A percentile compares a stretch with the other conserved stretches of the same genome.
Evolutionary conservation across 257 asterid species (phyloP).

Genomic region (Jaltomata sinuosa): DNA sequence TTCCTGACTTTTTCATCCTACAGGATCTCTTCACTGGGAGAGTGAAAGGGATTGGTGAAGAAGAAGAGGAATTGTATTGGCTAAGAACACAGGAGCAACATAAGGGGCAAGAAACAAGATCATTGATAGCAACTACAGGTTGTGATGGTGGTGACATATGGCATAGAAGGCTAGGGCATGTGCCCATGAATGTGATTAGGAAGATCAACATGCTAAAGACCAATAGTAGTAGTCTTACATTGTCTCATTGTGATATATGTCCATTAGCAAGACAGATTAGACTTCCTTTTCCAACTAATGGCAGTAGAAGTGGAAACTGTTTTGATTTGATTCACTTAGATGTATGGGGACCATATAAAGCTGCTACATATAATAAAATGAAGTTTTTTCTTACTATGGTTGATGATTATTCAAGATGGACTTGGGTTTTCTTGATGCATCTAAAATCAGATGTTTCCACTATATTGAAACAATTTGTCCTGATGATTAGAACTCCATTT

Average conservation of each 20-base stretch:
- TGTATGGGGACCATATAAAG: neutral
- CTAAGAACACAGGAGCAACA: too few species aligned
- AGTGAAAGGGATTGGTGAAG: neutral
- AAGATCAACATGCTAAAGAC: too few species aligned
- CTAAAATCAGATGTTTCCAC: neutral
- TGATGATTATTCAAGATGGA: neutral
- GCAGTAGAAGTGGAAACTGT: neutral
- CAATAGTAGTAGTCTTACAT: too few species aligned
- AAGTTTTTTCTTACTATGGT: too few species aligned
- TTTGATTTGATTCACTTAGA: neutral
- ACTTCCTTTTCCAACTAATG: too few species aligned
- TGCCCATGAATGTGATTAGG: neutral
- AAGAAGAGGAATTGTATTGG: neutral
- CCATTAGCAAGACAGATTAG: neutral
- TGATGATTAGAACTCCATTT: neutral
- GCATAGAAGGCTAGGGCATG: neutral
- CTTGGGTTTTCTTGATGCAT: too few species aligned
- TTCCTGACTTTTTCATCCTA: neutral
- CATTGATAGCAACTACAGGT: neutral
- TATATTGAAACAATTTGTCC: too few species aligned
- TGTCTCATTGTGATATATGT: neutral
- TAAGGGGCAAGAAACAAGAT: too few species aligned
- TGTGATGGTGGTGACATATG: neutral
- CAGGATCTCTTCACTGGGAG: neutral
- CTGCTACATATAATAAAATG: neutral